Percentiles rank a stretch among this genome's conserved stretches.
Conservation (phyloP, 2,329 filamentous ascomycete genomes). For the Aureobasidium musti region DNA sequence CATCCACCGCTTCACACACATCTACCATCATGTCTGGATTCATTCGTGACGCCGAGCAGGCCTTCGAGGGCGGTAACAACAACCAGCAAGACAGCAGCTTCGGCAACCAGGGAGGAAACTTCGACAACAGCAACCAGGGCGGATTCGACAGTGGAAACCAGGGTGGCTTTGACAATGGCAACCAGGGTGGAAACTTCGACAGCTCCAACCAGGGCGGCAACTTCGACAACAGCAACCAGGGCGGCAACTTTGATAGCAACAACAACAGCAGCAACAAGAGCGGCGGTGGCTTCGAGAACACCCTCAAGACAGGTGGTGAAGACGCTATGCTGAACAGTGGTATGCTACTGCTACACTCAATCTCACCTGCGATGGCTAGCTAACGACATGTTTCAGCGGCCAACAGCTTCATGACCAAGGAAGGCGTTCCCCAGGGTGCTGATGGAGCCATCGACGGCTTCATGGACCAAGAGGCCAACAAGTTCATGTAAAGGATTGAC, state of each 20-base stretch:
- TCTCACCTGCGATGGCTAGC: neutral
- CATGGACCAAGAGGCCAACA: slow-evolving; percentile 33
- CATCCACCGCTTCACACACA: neutral
- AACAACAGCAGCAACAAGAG: neutral
- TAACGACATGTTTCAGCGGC: slow-evolving; percentile 28
- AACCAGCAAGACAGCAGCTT: slow-evolving; percentile 19
- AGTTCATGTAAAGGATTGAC: slow-evolving; percentile 20
- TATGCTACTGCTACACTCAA: slow-evolving; percentile 21
- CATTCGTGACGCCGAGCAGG: slow-evolving; percentile 24
- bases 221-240: slow-evolving; percentile 11
- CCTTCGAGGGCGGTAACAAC: slow-evolving; percentile 22
- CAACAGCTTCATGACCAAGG: slow-evolving; percentile 34
- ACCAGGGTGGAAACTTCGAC: neutral
- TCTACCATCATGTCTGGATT: slow-evolving; percentile 24
- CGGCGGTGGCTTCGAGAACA: slow-evolving; percentile 31
- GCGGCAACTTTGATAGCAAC: neutral
- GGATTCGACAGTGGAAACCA: slow-evolving; percentile 20
- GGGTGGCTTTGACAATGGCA: neutral
- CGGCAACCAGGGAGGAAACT: neutral
- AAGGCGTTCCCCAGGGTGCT: slow-evolving; percentile 32
- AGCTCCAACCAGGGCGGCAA: neutral
- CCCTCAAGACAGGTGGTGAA: slow-evolving; percentile 29
- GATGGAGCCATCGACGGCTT: slow-evolving; percentile 31
- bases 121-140: slow-evolving; percentile 17
- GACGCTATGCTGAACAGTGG: slow-evolving; percentile 32